Evolutionary conservation across 331 rosid genomes (phyloP).

Genomic region (Malus hybrid): DNA sequence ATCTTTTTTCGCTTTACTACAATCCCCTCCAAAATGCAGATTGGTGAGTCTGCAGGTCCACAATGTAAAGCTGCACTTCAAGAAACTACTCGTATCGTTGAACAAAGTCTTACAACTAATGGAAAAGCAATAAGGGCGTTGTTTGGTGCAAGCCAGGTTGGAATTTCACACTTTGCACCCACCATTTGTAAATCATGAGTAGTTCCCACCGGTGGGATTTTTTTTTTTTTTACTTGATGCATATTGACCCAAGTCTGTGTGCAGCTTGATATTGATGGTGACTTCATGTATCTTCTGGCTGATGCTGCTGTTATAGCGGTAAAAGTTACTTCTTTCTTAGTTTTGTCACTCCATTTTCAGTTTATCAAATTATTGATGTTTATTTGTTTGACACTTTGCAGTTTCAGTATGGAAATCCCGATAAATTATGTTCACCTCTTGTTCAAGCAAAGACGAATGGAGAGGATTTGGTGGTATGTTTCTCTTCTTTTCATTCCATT

Average conservation of each 20-base stretch:
- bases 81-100: slow-evolving; percentile 64
- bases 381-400: slow-evolving; percentile 29
- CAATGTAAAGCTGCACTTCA: slow-evolving; percentile 82
- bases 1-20: neutral
- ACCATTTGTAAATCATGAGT: slow-evolving; percentile 1
- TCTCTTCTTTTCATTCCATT: slow-evolving; percentile 13
- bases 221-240: neutral
- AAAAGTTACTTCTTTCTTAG: slow-evolving; percentile 9
- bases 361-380: slow-evolving; percentile 7
- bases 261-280: slow-evolving; percentile 87
- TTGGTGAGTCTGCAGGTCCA: slow-evolving; percentile 93
- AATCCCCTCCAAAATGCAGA: slow-evolving; percentile 31
- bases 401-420: slow-evolving; percentile 97
- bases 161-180: slow-evolving; percentile 8
- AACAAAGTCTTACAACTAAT: slow-evolving; percentile 42
- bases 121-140: slow-evolving; percentile 49
- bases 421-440: slow-evolving; percentile 62
- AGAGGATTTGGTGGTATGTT: slow-evolving; percentile 78
- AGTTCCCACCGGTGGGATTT: neutral
- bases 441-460: slow-evolving; percentile 72
- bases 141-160: slow-evolving; percentile 77
- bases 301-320: slow-evolving; percentile 80
- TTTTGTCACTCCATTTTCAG: neutral
- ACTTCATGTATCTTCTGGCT: slow-evolving; percentile 77
- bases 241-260: slow-evolving; percentile 15